Conservation (phyloP, 1,284 basidiomycete species). For the Malassezia globosa region DNA sequence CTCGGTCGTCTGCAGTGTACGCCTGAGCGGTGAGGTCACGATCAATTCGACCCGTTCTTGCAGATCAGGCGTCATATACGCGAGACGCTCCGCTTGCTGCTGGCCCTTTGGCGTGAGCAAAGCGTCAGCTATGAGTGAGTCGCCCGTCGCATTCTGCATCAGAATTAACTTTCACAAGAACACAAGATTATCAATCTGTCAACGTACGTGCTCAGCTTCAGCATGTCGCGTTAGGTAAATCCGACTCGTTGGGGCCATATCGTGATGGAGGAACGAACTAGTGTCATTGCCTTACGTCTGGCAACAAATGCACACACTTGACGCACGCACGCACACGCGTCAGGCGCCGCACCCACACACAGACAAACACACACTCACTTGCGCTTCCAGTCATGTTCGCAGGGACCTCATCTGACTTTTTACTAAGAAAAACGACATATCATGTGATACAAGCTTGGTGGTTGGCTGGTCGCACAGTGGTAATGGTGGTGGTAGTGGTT, state of each 20-base stretch:
- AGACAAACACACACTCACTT: no score
- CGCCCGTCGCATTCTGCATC: constrained; percentile 28
- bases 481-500: no score
- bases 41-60: constrained; percentile 32
- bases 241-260: constrained; percentile 22
- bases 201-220: constrained; percentile 37
- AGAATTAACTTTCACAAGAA: no score
- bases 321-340: no score
- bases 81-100: constrained; percentile 33
- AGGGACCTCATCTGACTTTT: no score
- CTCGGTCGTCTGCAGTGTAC: constrained; percentile 41
- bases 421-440: no score
- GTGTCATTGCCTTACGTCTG: no score
- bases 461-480: no score
- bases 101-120: constrained; percentile 43
- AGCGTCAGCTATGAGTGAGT: constrained; percentile 41
- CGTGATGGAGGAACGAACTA: background rate
- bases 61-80: constrained; percentile 24
- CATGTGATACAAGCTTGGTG: no score
- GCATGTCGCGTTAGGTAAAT: constrained; percentile 37
- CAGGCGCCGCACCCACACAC: no score
- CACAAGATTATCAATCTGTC: background rate
- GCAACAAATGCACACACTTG: no score
- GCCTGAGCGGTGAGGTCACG: constrained; percentile 33
- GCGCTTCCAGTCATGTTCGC: no score